Evolutionary conservation across 2,329 filamentous ascomycete genomes (phyloP), one percentile per base, ranked within the genome.

Genomic region (Ceratocystis eucalypticola): DNA sequence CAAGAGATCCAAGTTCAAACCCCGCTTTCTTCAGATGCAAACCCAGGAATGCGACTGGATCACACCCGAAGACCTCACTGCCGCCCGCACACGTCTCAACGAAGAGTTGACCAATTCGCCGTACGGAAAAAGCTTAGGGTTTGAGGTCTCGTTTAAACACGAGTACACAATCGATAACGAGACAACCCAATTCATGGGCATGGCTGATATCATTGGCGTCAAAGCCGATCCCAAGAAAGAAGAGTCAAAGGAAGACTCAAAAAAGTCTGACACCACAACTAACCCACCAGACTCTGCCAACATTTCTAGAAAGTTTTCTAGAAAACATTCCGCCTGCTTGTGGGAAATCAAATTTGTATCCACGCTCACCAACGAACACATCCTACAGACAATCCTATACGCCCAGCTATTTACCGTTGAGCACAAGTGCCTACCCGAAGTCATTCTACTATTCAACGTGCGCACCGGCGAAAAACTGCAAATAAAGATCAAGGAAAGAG

Each of bases 331-430:
- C 17, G 55, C 69, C 17, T 55, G 68, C 12, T 62, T 74, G 28
- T 74, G 72, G 72, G 72, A 74, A 68, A 71, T 74, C 61, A 74
- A 74, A 46, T 74, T 74, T 66, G 71, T 72, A 4, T 68, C 69
- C 2, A 15, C 69, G 5, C 69, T 74, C 12, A 68, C 70, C 12
- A 68, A 70, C 8, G 69, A 72, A 50, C 70, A 74, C 17, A 62
- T 71, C 15, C 53, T 74, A 10, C 73, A 74, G 46, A 69, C 69
- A 10, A 71, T 70, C 22, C 62, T 67, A 5, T 74, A 74, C 68
- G 71, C 70, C 41, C 72, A 72, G 61, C 62, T 74, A 3, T 66
- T 66, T 37, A 65, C 67, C 3, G 45, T 50, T 5, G 1, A 57
- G 44, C 63, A 66, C 4, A 5, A 69, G 37, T 72, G 69, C 17